These are phyloP conservation scores for Sordariomycetes sp. DNA, from an alignment of 2,329 filamentous ascomycete species.

Conservation along the genomic window DNA sequence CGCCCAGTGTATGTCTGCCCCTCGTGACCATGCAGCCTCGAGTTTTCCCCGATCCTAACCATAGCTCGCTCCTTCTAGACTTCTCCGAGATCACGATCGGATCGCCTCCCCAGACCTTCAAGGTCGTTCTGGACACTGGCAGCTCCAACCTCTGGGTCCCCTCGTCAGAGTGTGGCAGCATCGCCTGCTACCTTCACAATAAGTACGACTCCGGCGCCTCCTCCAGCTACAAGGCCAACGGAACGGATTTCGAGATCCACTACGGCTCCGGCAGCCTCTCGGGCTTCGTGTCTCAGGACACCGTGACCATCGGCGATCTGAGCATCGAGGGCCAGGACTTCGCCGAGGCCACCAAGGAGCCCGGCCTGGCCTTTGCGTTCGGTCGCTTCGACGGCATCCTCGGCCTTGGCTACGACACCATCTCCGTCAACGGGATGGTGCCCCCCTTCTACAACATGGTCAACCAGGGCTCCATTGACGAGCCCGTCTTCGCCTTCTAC, in stretches of 20 bases:
- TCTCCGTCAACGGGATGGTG: constrained; percentile 91
- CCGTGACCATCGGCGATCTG: constrained; percentile 77
- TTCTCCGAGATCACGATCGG: constrained; percentile 95
- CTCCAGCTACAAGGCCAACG: constrained; percentile 88
- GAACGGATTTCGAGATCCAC: constrained; percentile 79
- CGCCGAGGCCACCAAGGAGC: constrained; percentile 90
- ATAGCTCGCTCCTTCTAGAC: constrained; percentile 41
- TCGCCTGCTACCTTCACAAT: constrained; percentile 93
- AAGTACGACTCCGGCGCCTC: constrained; percentile 92
- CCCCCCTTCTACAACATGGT: constrained; percentile 97
- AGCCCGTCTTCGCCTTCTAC: constrained; percentile 95
- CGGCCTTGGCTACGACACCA: constrained; percentile 86
- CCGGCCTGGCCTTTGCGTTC: constrained; percentile 94
- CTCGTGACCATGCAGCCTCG: background rate
- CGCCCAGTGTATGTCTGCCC: constrained; percentile 70
- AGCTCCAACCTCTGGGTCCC: constrained; percentile 99
- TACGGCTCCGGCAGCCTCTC: constrained; percentile 93
- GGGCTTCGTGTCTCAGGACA: constrained; percentile 88
- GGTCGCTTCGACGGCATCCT: constrained; percentile 96
- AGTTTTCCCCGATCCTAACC: background rate
- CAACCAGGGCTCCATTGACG: constrained; percentile 79
- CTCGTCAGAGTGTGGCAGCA: constrained; percentile 79
- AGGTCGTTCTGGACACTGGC: constrained; percentile 96
- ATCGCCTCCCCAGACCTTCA: constrained; percentile 87
- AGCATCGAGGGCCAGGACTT: constrained; percentile 86